phyloP scores from a whole-genome alignment of 108 stramenopile species.

The Fragilariopsis cylindrus region DNA sequence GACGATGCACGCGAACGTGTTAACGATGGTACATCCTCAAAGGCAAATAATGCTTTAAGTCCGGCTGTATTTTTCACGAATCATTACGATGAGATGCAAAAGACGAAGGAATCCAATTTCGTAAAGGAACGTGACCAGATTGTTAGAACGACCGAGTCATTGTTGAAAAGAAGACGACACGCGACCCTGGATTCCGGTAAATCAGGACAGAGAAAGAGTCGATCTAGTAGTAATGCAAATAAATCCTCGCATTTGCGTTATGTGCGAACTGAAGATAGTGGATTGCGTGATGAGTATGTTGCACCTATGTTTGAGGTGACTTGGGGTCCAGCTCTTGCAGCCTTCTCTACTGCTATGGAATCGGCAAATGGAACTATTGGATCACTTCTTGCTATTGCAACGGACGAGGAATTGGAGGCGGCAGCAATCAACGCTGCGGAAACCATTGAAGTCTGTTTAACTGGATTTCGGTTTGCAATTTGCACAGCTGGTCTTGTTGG shows the following conservation, averaged over 20 bases:
- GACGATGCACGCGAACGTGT: constrained; percentile 78
- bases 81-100: constrained; percentile 77
- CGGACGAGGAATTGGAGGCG: constrained; percentile 82
- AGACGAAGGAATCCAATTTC: constrained; percentile 80
- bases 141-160: constrained; percentile 85
- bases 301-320: constrained; percentile 97
- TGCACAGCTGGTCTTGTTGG: constrained; percentile 85
- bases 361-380: constrained; percentile 81
- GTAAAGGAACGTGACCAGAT: constrained; percentile 94
- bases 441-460: constrained; percentile 79
- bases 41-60: constrained; percentile 37
- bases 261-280: constrained; percentile 77
- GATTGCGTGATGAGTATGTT: constrained; percentile 86
- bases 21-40: constrained; percentile 37
- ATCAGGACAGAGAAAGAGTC: constrained; percentile 34
- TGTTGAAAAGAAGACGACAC: constrained; percentile 71
- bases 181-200: constrained; percentile 1
- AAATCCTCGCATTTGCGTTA: constrained; percentile 41
- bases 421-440: constrained; percentile 85
- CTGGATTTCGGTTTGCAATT: constrained; percentile 86
- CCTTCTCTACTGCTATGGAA: constrained; percentile 94
- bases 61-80: constrained; percentile 74
- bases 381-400: constrained; percentile 68
- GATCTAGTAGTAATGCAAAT: constrained; percentile 22
- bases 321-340: constrained; percentile 96